Base-by-base conservation (phyloP, 257 asterid species). In the Solanum sitiens region DNA sequence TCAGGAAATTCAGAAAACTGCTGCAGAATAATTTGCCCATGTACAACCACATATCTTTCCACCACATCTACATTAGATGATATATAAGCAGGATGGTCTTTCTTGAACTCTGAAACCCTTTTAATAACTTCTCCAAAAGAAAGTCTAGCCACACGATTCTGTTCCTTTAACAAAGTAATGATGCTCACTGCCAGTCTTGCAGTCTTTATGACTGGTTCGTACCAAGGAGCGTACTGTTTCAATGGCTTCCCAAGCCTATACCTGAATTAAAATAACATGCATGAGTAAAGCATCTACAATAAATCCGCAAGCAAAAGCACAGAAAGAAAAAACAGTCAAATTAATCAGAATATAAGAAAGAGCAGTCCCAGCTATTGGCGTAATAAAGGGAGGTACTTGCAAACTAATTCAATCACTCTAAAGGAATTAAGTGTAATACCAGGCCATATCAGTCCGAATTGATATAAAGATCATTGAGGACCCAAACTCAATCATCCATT, bases 401-500 rank as follows among this genome's bases (percentile, higher is more conserved):
- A 33, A 50, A 86, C 20, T 33, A 53, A 71, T 10, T 37, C 27
- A 35, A 63, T 33, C 74, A n/a, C 74, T 39, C 30, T 11, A 18
- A 23, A 61, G 87, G 39, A 67, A 15, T 45, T 40, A 65, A 67
- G 32, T 23, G 4, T 65, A 44, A 87, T 95, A 96, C 99, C 99
- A 96, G 86, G 98, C 95, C 97, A 95, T 93, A 89, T 96, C 98
- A 86, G 99, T 97, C 44, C 98, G 93, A 67, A 95, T 91, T 3
- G 98, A 95, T 84, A 97, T 92, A 90, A 95, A 93, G 85, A 97
- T 91, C 94, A 95, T 93, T 12, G 96, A 91, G 67, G 97, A 94
- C 70, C 98, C 98, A 86, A 94, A 95, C 88, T 97, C 99, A 89
- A 95, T 95, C 91, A 93, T 92, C 99, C 99, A 97, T 89, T 97